Conservation (phyloP, 2,329 filamentous ascomycete genomes). For the Cadophora luteo-olivacea region DNA sequence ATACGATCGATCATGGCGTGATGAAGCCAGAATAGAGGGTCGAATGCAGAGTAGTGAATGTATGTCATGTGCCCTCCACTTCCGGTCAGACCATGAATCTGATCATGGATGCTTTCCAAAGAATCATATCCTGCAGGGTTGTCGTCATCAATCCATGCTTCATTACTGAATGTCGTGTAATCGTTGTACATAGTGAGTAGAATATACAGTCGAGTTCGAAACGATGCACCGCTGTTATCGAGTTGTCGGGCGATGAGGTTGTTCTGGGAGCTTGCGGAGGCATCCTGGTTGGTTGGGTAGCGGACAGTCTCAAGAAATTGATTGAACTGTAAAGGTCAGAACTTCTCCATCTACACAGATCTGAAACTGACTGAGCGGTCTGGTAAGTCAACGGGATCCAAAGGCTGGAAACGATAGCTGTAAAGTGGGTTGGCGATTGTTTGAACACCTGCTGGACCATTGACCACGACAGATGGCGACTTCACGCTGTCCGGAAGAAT, state of each 20-base stretch:
- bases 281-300: conserved; percentile 51
- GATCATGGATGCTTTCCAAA: conserved; percentile 68
- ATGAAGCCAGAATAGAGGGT: conserved; percentile 57
- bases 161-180: conserved; percentile 73
- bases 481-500: conserved; percentile 56
- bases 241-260: conserved; percentile 59
- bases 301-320: conserved; percentile 66
- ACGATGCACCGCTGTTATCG: conserved; percentile 57
- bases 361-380: conserved; percentile 60
- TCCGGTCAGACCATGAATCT: conserved; percentile 65
- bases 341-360: neutral
- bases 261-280: conserved; percentile 63
- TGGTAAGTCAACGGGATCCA: conserved; percentile 57
- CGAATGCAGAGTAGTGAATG: conserved; percentile 53
- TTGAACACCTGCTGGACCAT: conserved; percentile 56
- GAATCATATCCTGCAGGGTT: conserved; percentile 61
- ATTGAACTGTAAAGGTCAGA: conserved; percentile 54
- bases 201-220: conserved; percentile 70
- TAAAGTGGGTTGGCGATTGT: conserved; percentile 58
- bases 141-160: conserved; percentile 60
- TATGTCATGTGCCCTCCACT: conserved; percentile 58
- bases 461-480: conserved; percentile 52
- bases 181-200: conserved; percentile 72
- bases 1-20: conserved; percentile 66
- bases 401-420: conserved; percentile 56